A percentile compares a stretch with the other conserved stretches of the same genome.
phyloP scores from a whole-genome alignment of 1,139 yeast species.

The Blastobotrys illinoisensis region DNA sequence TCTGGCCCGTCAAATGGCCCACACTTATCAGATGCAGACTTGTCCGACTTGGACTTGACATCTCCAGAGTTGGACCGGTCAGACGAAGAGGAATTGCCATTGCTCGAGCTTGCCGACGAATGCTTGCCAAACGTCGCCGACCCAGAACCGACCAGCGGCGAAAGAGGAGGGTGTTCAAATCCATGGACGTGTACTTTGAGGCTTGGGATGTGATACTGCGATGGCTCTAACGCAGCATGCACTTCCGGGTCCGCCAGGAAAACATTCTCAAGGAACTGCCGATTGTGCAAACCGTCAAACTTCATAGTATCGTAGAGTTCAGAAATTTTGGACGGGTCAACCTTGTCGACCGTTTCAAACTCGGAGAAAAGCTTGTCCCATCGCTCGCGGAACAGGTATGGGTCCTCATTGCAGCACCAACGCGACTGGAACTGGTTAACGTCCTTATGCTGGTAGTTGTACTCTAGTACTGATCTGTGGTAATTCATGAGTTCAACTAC shows the following conservation, averaged over 20 bases:
- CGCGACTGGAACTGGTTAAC: conserved; percentile 63
- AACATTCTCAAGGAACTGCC: conserved; percentile 78
- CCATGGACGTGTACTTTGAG: conserved; percentile 12
- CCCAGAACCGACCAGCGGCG: conserved; percentile 5
- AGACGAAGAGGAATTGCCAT: not conserved
- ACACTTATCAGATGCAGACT: conserved; percentile 9
- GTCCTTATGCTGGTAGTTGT: conserved; percentile 66
- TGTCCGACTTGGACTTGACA: conserved; percentile 5
- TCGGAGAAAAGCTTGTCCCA: conserved; percentile 97
- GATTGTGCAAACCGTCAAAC: conserved; percentile 92
- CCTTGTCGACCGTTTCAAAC: conserved; percentile 88
- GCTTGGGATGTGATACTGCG: conserved; percentile 41
- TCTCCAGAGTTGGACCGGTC: not conserved
- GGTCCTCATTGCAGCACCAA: conserved; percentile 98
- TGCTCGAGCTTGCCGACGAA: not conserved
- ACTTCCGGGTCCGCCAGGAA: conserved; percentile 61
- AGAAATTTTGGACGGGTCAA: conserved; percentile 94
- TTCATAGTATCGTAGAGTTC: conserved; percentile 98
- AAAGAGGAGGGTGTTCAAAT: conserved; percentile 9
- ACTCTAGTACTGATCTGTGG: conserved; percentile 78
- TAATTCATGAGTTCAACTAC: conserved; percentile 95
- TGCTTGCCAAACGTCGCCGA: not conserved
- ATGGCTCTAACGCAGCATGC: conserved; percentile 22
- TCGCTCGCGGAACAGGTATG: conserved; percentile 81
- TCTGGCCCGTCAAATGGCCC: conserved; percentile 71